Evolutionary conservation across 352 stramenopile species (phyloP), one percentile per base, ranked within the genome.

Genomic region (Globisporangium megalacanthum): DNA sequence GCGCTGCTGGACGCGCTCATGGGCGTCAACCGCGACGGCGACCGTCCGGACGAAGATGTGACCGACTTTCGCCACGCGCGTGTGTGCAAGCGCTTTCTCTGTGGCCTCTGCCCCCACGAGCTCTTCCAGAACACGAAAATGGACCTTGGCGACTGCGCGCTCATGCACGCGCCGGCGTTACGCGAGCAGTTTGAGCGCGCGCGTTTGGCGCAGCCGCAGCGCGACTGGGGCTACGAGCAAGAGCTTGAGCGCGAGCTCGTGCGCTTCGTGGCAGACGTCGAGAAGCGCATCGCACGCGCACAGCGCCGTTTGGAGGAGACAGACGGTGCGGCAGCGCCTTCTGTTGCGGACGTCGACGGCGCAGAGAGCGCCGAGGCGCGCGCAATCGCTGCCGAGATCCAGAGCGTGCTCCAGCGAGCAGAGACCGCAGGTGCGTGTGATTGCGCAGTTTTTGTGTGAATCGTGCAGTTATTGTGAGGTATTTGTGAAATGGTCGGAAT

Each of bases 51-150:
- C n/a, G 83, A 94, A 49, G 83, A 92, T 37, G 70, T 89, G 25
- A 62, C 58, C 33, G 79, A 94, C 71, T 96, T 85, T 51, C 66
- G 70, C 13, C 77, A 93, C 62, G 36, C 68, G 45, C 72, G 76
- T 46, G 84, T 95, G 9, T 96, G 86, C 63, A 94, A 94, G 61
- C 60, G 69, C 25, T 96, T 77, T 46, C 70, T 95, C 19, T 89
- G 86, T 41, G 86, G 86, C 0, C 69, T 94, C 33, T 96, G 86
- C 63, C 84, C 83, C 41, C 79, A 95, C 61, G 86, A 95, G 22
- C 72, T 96, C 54, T 97, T 97, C 62, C 79, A 90, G 52, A 95
- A 96, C 65, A 96, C 89, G 44, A 90, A 91, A 33, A 86, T 95
- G 68, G 85, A 96, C 61, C 56, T 84, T 19, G 83, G 88, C 61